Conservation (phyloP, 2,329 filamentous ascomycete species). For the Thielaviopsis populi region DNA sequence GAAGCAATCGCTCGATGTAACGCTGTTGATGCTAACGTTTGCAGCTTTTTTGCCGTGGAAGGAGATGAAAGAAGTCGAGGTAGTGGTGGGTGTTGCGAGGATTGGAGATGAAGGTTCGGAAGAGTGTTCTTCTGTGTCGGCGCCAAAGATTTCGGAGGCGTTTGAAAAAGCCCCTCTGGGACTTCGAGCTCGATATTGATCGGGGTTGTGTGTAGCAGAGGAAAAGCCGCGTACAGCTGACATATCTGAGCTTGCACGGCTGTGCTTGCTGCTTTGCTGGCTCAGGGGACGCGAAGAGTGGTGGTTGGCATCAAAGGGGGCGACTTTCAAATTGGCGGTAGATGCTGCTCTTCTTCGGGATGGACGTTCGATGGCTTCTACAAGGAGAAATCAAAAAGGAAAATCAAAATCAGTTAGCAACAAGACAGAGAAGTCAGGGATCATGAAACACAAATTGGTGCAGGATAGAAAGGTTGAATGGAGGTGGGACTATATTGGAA, state of each 20-base stretch:
- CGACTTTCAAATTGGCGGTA: constrained; percentile 42
- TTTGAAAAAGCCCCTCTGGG: constrained; percentile 31
- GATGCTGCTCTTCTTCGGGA: constrained; percentile 44
- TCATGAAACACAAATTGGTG: constrained; percentile 10
- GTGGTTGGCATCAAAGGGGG: constrained; percentile 32
- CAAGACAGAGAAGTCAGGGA: constrained; percentile 5
- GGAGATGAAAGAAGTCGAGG: constrained; percentile 9
- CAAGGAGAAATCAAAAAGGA: constrained; percentile 13
- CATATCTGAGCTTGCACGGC: constrained; percentile 56
- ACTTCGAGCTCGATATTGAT: constrained; percentile 28
- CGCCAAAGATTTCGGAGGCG: constrained; percentile 24
- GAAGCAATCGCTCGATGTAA: constrained; percentile 36
- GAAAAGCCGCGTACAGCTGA: constrained; percentile 42
- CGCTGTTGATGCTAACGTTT: constrained; percentile 38
- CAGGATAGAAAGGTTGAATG: neutral
- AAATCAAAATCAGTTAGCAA: constrained; percentile 13
- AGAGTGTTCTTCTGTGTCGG: constrained; percentile 23
- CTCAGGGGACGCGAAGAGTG: constrained; percentile 35
- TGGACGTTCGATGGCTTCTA: constrained; percentile 20
- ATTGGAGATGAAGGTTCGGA: neutral
- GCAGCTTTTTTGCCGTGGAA: constrained; percentile 24
- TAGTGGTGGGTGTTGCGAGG: neutral
- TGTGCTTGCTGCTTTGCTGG: constrained; percentile 46
- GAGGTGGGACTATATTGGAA: neutral
- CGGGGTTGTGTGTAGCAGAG: constrained; percentile 30